Base-by-base conservation (phyloP, 352 stramenopile genomes). In the Globisporangium ultimum region DNA sequence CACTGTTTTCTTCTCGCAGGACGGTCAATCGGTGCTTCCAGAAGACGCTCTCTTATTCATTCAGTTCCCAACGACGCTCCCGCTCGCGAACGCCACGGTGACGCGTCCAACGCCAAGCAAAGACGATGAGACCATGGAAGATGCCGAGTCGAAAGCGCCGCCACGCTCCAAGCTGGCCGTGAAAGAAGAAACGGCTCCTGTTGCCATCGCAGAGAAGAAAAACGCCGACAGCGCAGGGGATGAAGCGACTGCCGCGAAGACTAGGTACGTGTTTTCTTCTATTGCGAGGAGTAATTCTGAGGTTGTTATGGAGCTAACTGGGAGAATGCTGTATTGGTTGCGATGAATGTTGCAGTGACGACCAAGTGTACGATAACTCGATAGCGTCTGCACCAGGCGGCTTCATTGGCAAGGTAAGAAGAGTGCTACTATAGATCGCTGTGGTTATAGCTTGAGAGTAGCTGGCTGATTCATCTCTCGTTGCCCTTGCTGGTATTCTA, bases 1-100 rank as follows among this genome's bases (percentile, higher is more conserved):
- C 32, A 24, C n/a, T 22, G 6, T 40, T 8, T 15, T 18, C 9
- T 48, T 18, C 8, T 47, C 12, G 12, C 50, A 76, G 69, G 65
- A 66, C 17, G 80, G 82, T 3, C 76, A 88, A 41, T 61, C 88
- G 3, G 41, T 84, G 18, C 60, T 87, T 13, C 46, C 58, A 0
- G 81, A 95, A 58, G 83, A 95, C 62, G 72, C 82, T 51, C 63
- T 95, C 7, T 74, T 95, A 8, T 95, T 93, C 70, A 67, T 95
- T 42, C 86, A 95, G 53, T 70, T 95, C 50, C 86, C 86, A 11
- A 95, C 86, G 24, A 95, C 86, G 18, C 70, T 95, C 8, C 86
- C 86, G 20, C 75, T 92, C 22, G 73, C 80, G 41, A 86, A 72
- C 52, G 75, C 70, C 0, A 70, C 74, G 18, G 60, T 66, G 8